These are phyloP conservation scores for Pythium periplocum DNA, from an alignment of 352 stramenopile species.

Conservation along the genomic window DNA sequence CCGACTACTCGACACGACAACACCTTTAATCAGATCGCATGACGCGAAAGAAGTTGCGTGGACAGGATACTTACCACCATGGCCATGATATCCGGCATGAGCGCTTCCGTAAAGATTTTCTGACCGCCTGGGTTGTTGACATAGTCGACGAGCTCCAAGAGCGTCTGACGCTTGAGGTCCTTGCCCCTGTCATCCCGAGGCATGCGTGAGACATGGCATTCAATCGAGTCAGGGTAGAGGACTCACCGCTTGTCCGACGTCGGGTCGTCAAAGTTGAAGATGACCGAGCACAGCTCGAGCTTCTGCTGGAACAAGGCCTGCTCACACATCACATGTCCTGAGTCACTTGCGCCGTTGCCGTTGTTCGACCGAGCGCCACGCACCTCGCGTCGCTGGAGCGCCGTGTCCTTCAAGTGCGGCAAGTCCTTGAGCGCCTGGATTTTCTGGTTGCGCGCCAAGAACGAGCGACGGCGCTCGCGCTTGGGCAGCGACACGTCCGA, in stretches of 20 bases:
- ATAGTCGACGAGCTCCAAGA: slow-evolving; percentile 99
- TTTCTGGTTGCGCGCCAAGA: slow-evolving; percentile 82
- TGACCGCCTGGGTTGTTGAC: slow-evolving; percentile 95
- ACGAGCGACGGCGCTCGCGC: slow-evolving; percentile 74
- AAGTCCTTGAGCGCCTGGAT: slow-evolving; percentile 83
- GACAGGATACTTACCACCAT: slow-evolving; percentile 62
- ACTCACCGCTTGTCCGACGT: slow-evolving; percentile 89
- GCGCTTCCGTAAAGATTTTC: slow-evolving; percentile 96
- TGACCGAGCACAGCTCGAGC: slow-evolving; percentile 93
- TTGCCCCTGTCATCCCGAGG: slow-evolving; percentile 44
- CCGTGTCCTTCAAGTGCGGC: slow-evolving; percentile 83
- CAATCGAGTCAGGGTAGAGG: background rate
- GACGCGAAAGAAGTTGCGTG: background rate
- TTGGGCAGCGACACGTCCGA: slow-evolving; percentile 83
- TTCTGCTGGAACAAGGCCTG: slow-evolving; percentile 96
- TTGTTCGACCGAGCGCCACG: background rate
- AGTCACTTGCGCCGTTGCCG: no score
- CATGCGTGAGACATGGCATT: background rate
- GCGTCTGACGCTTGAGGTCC: slow-evolving; percentile 98
- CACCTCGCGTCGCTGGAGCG: slow-evolving; percentile 66
- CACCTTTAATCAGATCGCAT: background rate
- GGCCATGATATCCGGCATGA: slow-evolving; percentile 95
- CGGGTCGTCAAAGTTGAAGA: slow-evolving; percentile 97
- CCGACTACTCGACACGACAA: slow-evolving; percentile 28
- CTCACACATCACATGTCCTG: no score